Evolutionary conservation across 495 filamentous ascomycete genomes (phyloP), one percentile per base, ranked within the genome.

Genomic region (Podospora fimiseda): DNA sequence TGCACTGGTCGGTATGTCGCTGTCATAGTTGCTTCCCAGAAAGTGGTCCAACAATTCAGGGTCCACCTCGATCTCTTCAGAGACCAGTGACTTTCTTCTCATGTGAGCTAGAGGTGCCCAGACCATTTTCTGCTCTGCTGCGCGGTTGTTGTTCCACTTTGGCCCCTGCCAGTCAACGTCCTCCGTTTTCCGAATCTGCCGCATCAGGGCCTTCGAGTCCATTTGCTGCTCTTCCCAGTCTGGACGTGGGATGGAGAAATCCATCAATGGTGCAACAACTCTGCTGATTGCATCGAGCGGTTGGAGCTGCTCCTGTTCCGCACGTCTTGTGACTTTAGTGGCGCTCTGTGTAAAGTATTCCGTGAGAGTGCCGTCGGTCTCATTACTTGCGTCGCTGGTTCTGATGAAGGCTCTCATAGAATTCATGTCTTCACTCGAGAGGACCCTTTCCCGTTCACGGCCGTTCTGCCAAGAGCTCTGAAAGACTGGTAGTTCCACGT

Each of bases 251-350:
- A 79, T 61, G 0, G 77, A 78, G 51, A 86, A 82, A 46, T 87
- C 83, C 69, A 86, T 69, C 1, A 74, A 48, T 0, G 83, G 84
- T 16, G 87, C 73, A 21, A 72, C 55, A 15, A 86, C 66, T 48
- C 85, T 73, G 24, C 70, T 68, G 8, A 74, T 77, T 0, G 80
- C 75, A 50, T 85, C 83, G 3, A 72, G 74, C 44, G 79, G 73
- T 36, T 80, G 69, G 18, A 88, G 68, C 40, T 78, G 77, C 60
- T 88, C 85, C 52, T 88, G 83, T 53, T 82, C 81, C 7, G 80
- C 55, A 7, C 60, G 62, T 33, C 65, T 66, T 50, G 67, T 73
- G 21, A 68, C 71, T 11, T 63, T 59, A 37, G 60, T 58, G 18
- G 74, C 79, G 13, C 69, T 63, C n/a, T 77, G 71, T 23, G 66